Percentiles rank a stretch among this genome's conserved stretches.
phyloP scores from a whole-genome alignment of 371 early-diverging fungal genomes.

The Rhizomucor pusillus region DNA sequence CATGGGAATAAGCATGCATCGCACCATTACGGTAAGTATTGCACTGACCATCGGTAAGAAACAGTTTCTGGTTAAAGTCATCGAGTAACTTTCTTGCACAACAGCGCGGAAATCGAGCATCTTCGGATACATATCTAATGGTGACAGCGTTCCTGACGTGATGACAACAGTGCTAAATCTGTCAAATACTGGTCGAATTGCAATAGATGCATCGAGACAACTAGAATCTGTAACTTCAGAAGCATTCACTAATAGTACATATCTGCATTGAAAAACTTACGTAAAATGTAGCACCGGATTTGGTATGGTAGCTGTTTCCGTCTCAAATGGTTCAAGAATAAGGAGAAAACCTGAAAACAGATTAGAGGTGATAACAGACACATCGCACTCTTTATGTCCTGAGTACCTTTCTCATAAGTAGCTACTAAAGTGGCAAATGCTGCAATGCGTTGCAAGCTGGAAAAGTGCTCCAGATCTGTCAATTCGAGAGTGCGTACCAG shows the following conservation, averaged over 20 bases:
- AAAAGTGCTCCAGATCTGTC: conserved; percentile 86
- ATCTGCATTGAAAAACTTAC: conserved; percentile 31
- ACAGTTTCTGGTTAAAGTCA: conserved; percentile 92
- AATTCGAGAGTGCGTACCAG: conserved; percentile 90
- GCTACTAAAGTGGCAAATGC: conserved; percentile 95
- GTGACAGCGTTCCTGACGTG: conserved; percentile 99
- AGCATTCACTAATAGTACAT: background rate
- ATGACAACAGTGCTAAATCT: conserved; percentile 97
- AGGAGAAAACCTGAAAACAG: conserved; percentile 78
- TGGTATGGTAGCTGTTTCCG: conserved; percentile 87
- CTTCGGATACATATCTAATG: conserved; percentile 98
- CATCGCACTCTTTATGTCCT: background rate
- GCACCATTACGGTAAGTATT: no score
- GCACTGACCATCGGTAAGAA: conserved; percentile 97
- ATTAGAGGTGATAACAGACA: conserved; percentile 5
- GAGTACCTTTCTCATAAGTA: conserved; percentile 89
- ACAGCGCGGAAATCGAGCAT: conserved; percentile 90
- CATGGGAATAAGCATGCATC: no score
- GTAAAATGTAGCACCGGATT: conserved; percentile 93
- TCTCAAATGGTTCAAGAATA: conserved; percentile 98
- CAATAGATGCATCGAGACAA: conserved; percentile 98
- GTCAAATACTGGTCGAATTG: conserved; percentile 95
- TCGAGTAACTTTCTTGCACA: conserved; percentile 88
- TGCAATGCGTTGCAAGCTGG: conserved; percentile 85
- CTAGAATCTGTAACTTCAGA: conserved; percentile 26